Percentiles rank a stretch among this genome's conserved stretches.
These are phyloP conservation scores for Piper longum DNA, from an alignment of 164 flowering plant genomes.

Conservation along the genomic window DNA sequence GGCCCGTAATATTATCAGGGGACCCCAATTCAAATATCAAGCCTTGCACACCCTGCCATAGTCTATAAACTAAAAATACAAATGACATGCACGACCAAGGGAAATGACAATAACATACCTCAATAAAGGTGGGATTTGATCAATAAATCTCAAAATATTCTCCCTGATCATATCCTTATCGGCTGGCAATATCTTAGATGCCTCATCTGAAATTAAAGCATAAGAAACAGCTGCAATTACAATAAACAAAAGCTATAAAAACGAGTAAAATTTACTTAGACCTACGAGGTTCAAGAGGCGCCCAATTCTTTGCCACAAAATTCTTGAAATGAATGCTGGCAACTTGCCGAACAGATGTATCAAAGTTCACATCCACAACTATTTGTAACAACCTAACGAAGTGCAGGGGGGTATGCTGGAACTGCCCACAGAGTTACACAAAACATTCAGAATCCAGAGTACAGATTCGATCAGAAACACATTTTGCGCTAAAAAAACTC, in stretches of 20 bases:
- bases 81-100: background rate
- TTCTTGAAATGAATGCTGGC: slow-evolving; percentile 97
- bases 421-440: slow-evolving; percentile 22
- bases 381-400: slow-evolving; percentile 82
- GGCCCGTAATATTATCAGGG: too few relatives aligned
- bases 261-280: background rate
- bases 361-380: slow-evolving; percentile 70
- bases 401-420: slow-evolving; percentile 80
- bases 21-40: too few relatives aligned
- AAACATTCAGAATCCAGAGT: background rate
- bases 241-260: background rate
- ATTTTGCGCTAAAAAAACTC: background rate
- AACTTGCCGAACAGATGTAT: slow-evolving; percentile 73
- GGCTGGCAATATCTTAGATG: slow-evolving; percentile 40
- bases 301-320: slow-evolving; percentile 86
- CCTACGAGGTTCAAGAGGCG: slow-evolving; percentile 73
- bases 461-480: background rate
- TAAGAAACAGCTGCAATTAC: background rate
- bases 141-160: slow-evolving; percentile 59
- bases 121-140: slow-evolving; percentile 72
- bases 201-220: slow-evolving; percentile 37
- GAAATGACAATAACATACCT: slow-evolving; percentile 31
- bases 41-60: too few relatives aligned
- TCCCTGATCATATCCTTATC: slow-evolving; percentile 80
- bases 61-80: too few relatives aligned